Evolutionary conservation across 768 basidiomycete genomes (phyloP).

Genomic region (Mycena leptocephala): DNA sequence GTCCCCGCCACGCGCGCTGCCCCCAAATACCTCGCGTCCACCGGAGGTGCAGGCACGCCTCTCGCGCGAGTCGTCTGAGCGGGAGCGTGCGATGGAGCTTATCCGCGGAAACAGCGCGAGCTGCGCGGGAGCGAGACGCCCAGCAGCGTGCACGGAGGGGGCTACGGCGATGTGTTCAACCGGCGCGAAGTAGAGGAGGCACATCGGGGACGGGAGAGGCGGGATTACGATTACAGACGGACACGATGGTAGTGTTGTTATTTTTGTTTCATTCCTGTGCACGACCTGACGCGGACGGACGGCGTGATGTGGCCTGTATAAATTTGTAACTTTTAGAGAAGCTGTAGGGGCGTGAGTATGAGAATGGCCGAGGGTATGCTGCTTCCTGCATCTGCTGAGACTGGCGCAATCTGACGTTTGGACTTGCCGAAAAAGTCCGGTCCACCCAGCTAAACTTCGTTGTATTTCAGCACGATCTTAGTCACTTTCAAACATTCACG

Average conservation of each 20-base stretch:
- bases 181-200: slow-evolving; percentile 82
- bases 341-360: neutral
- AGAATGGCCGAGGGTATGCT: too few species aligned
- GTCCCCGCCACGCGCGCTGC: slow-evolving; percentile 32
- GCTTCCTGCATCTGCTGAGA: too few species aligned
- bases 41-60: slow-evolving; percentile 73
- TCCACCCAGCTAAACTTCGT: too few species aligned
- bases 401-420: too few species aligned
- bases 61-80: slow-evolving; percentile 82
- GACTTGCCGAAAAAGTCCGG: too few species aligned
- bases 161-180: slow-evolving; percentile 83
- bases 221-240: slow-evolving; percentile 17
- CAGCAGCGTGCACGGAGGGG: slow-evolving; percentile 73
- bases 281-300: too few species aligned
- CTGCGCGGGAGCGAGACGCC: slow-evolving; percentile 79
- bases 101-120: slow-evolving; percentile 78
- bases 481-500: too few species aligned
- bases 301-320: neutral
- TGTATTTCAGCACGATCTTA: too few species aligned
- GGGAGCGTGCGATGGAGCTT: slow-evolving; percentile 82
- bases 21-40: slow-evolving; percentile 45
- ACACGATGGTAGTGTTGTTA: slow-evolving; percentile 17
- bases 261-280: neutral
- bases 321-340: neutral
- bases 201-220: slow-evolving; percentile 60